Evolutionary conservation across 306 rosid species (phyloP), one percentile per base, ranked within the genome.

Genomic region (Lathyrus oleraceus): DNA sequence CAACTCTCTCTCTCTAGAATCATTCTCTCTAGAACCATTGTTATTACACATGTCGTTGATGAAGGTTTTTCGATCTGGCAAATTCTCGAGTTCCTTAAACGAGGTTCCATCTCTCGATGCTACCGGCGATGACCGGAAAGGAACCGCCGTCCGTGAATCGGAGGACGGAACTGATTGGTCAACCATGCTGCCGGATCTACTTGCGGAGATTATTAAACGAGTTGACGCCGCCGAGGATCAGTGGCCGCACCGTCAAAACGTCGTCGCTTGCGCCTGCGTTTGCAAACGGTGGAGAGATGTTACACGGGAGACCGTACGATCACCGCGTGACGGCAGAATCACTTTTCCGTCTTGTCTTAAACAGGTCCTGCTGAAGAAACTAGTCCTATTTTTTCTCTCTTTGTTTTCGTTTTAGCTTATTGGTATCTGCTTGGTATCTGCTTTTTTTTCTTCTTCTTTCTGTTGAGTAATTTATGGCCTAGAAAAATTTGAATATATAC

Each of bases 271-370:
- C 51, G 97, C 96, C 3, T 89, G 99, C 49, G 96, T 95, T 11
- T 95, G 99, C 59, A 95, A 95, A 81, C 84, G 95, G 21, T 95
- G 99, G 99, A 87, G 97, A 51, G 91, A 95, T 38, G 64, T 83
- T 20, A 81, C 97, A 4, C 87, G 85, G 47, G 87, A 95, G 86
- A 81, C 91, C 84, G 92, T 81, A 0, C 67, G 70, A 7, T 69
- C 83, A 3, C 87, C 95, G 0, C 80, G 69, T 16, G 69, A 56
- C 35, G 92, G 96, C 8, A 89, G 53, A 83, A 95, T 95, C 65
- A 91, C 99, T 36, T 95, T 95, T 78, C 99, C 99, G 39, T 87
- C 99, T 21, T 95, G 91, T 60, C 99, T 95, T 21, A 95, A 89
- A 73, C 95, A 95, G 99, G 99, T 95, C 5, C 57, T 32, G 32